phyloP scores from a whole-genome alignment of 1,284 basidiomycete genomes.

The Crucibulum cyathiforme region DNA sequence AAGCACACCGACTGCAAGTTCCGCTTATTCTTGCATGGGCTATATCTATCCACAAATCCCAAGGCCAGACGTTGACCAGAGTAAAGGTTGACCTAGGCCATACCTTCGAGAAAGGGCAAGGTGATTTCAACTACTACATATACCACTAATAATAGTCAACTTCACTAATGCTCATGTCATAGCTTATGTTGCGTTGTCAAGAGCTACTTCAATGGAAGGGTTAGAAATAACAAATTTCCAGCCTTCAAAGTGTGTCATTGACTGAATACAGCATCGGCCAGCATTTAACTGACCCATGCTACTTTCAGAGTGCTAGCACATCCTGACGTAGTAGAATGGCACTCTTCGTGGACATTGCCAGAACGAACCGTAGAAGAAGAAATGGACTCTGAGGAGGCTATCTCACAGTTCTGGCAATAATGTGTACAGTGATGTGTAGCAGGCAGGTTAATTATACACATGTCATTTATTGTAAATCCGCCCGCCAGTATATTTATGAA shows the following conservation, averaged over 20 bases:
- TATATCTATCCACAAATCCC: constrained; percentile 83
- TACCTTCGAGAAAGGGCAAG: constrained; percentile 82
- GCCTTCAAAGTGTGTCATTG: constrained; percentile 62
- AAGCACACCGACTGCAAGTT: constrained; percentile 50
- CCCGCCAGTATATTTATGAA: no score
- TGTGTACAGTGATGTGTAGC: neutral
- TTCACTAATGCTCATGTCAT: constrained; percentile 20
- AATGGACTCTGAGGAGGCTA: constrained; percentile 24
- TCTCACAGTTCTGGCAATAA: neutral
- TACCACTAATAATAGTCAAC: neutral
- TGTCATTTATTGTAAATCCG: no score
- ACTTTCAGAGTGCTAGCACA: constrained; percentile 35
- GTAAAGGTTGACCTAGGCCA: constrained; percentile 70
- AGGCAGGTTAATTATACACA: no score
- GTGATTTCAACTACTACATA: constrained; percentile 29
- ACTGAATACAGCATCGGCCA: neutral
- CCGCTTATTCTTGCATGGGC: constrained; percentile 84
- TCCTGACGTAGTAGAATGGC: constrained; percentile 40
- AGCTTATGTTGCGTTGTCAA: constrained; percentile 91
- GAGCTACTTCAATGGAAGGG: constrained; percentile 84
- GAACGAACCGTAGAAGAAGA: constrained; percentile 12
- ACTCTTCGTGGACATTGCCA: constrained; percentile 7
- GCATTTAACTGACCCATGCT: neutral
- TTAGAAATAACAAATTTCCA: constrained; percentile 86
- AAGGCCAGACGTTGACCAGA: constrained; percentile 78